Base-by-base conservation (phyloP, 768 basidiomycete species). In the Mycena vitilis region DNA sequence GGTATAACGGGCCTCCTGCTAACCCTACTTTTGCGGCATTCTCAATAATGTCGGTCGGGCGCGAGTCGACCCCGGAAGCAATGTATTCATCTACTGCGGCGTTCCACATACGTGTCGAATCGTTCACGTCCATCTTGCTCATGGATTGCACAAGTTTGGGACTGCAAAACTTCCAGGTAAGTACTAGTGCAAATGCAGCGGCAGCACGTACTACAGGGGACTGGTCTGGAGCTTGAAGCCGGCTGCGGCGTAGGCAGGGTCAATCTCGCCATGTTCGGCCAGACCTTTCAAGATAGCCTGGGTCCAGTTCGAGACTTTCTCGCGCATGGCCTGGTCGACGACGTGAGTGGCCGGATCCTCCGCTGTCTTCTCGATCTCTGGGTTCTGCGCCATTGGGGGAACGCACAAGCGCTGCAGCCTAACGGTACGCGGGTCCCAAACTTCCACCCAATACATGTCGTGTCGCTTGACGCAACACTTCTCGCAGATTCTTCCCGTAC, bases 51-150 rank as follows among this genome's bases (percentile, higher is more conserved):
- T 51, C 38, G 8, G 37, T 23, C 18, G n/a, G 10, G 11, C 63
- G 63, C n/a, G 18, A 11, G 30, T 65, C 56, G 22, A 58, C 48
- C 10, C 34, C 44, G 2, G 55, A 65, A 25, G 37, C 47, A 22
- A 65, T 51, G 22, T 64, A 65, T 1, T 22, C 38, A 30, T 65
- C 55, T 23, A 65, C 63, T 15, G 63, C 55, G 4, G 45, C 23
- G 44, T 64, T 64, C 63, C 63, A 64, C 4, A 23, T 13, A 5
- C 11, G 38, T 16, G 44, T 37, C n/a, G 37, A 0, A 1, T 56
- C 22, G 15, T 18, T 49, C 45, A 34, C 34, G 11, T 63, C 63
- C 13, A 25, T 16, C 42, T 49, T 49, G 15, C 45, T 18, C 63
- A 56, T 56, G 8, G 54, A 38, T 4, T 23, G 61, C 25, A 25